Base-by-base conservation (phyloP, 257 asterid genomes). In the Plantago major region DNA sequence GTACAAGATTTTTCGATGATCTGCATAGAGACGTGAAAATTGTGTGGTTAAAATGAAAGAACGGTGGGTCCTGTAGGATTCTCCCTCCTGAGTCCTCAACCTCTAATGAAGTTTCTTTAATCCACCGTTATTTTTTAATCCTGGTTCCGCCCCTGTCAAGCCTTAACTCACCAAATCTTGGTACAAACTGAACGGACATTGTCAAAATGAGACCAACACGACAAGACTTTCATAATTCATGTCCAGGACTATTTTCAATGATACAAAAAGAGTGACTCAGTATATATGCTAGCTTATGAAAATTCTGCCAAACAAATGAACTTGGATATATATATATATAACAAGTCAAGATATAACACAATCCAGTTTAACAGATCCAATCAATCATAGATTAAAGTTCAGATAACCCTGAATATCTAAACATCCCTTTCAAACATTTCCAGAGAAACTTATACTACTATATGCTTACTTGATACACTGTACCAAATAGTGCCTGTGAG, bases 31-130 rank as follows among this genome's bases (percentile, higher is more conserved):
- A 22, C 8, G 62, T 59, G 65, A 18, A 49, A 33, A 65, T 51
- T 62, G 58, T 71, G 80, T 73, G 76, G 73, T 67, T 68, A 63
- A 57, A 63, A 68, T 49, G 33, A 18, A 69, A 62, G 38, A 58
- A 48, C 30, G 30, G 19, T 48, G 33, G 26, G 44, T 30, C 37
- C 11, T 30, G 48, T 6, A 1, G 17, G 52, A 62, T 33, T 42
- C 53, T 46, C 42, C 68, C 43, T 37, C 26, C 2, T 22, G 1
- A 22, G 26, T 22, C 26, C 26, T 22, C 26, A 22, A 22, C 40
- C 40, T 33, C 40, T 33, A 18, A 52, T 55, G 15, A 42, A 72
- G 44, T 1, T n/a, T 18, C 4, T 33, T 2, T 33, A 22, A 22
- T 22, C 26, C 26, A 22, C 26, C 26, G 26, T 33, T 0, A 33